Evolutionary conservation across 2,329 filamentous ascomycete genomes (phyloP).

Genomic region (Alternaria atra): DNA sequence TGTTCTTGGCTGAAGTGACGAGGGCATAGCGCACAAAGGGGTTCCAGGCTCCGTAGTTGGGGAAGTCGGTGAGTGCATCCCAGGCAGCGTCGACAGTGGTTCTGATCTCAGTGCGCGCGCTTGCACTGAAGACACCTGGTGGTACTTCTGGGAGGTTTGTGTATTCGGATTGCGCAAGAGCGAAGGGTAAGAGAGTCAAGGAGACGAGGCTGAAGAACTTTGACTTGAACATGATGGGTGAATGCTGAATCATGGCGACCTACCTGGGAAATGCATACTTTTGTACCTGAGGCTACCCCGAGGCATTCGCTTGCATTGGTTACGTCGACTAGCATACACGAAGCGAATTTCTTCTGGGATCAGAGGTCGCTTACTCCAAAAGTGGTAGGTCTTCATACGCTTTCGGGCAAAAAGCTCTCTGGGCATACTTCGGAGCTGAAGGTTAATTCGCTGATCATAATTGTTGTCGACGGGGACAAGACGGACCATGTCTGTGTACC

Average conservation of each 20-base stretch:
- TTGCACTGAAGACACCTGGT: conserved; percentile 42
- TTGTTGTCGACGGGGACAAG: not conserved
- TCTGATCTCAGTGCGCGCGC: conserved; percentile 37
- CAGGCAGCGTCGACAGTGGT: conserved; percentile 33
- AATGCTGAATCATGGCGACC: not conserved
- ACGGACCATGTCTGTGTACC: not conserved
- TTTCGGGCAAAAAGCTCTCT: not conserved
- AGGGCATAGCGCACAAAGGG: conserved; percentile 43
- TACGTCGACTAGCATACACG: not conserved
- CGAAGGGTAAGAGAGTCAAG: conserved; percentile 6
- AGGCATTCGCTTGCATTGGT: not conserved
- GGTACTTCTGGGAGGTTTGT: conserved; percentile 40
- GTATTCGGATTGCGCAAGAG: conserved; percentile 15
- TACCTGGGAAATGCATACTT: not conserved
- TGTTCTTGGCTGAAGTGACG: conserved; percentile 28
- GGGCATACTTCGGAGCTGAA: not conserved
- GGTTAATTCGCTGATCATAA: not conserved
- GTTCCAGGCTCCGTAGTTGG: conserved; percentile 42
- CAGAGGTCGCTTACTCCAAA: not conserved
- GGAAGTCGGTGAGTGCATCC: conserved; percentile 40
- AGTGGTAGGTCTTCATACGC: not conserved
- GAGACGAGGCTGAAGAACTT: conserved; percentile 2
- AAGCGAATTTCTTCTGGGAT: not conserved
- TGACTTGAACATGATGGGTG: not conserved
- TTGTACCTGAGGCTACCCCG: not conserved